Conservation (phyloP, 176 grass and related monocot species). For the Triticum monococcum region DNA sequence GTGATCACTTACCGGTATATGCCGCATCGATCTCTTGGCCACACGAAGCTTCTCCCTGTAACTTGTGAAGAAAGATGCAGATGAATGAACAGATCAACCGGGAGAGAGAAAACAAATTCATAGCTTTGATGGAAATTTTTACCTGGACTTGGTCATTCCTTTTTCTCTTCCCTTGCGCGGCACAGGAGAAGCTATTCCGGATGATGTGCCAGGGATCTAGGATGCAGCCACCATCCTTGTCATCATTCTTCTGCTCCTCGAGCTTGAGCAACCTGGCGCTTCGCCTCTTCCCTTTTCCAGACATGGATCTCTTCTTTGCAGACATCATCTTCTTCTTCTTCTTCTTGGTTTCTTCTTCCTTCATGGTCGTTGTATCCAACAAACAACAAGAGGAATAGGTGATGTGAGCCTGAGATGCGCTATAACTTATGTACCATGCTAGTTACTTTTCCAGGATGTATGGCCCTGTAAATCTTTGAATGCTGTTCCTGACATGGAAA, state of each 20-base stretch:
- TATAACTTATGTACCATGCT: conserved; percentile 8
- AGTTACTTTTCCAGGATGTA: conserved; percentile 27
- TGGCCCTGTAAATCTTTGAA: background rate
- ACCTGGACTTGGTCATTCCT: conserved; percentile 40
- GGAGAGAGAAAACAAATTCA: background rate
- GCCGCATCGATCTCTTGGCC: conserved; percentile 13
- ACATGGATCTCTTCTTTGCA: conserved; percentile 23
- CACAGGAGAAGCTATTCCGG: conserved; percentile 36
- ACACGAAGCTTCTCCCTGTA: conserved; percentile 45
- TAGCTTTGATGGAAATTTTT: background rate
- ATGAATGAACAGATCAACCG: background rate
- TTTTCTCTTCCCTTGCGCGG: conserved; percentile 42
- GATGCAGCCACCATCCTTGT: conserved; percentile 4
- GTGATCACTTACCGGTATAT: background rate
- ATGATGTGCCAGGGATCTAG: conserved; percentile 46
- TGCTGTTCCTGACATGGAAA: conserved; percentile 14
- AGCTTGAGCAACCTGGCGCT: conserved; percentile 65
- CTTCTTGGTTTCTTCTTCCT: conserved; percentile 17
- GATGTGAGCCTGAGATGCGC: background rate
- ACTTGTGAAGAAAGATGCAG: conserved; percentile 15
- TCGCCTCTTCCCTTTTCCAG: conserved; percentile 66
- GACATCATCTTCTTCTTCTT: background rate
- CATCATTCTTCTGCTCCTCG: conserved; percentile 57
- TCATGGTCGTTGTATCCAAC: background rate
- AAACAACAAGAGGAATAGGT: background rate